Conservation (phyloP, 371 early-diverging fungal genomes). For the Mortierella sp. region DNA sequence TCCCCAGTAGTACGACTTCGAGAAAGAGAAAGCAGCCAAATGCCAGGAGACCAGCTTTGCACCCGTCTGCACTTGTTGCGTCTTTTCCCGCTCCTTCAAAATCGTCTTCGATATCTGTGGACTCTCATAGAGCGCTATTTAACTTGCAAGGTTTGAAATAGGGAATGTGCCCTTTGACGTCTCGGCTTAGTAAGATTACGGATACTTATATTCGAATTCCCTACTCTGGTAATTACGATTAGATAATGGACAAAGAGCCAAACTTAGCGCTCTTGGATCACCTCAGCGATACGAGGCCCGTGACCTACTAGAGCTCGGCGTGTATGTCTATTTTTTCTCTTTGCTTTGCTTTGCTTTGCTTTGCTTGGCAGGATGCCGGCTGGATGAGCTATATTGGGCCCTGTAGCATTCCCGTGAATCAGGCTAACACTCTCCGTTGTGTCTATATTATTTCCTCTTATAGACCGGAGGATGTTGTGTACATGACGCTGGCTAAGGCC, state of each 20-base stretch:
- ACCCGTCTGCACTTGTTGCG: neutral
- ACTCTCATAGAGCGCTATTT: constrained; percentile 7
- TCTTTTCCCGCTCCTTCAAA: neutral
- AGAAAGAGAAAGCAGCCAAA: neutral
- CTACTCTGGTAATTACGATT: too few species aligned
- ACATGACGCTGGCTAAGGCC: constrained; percentile 55
- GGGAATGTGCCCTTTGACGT: neutral
- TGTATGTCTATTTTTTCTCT: constrained; percentile 19
- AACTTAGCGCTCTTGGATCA: constrained; percentile 4
- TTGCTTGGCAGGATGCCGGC: too few species aligned
- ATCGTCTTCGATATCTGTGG: neutral
- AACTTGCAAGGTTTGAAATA: constrained; percentile 16
- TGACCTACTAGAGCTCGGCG: constrained; percentile 16
- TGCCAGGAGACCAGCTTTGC: too few species aligned
- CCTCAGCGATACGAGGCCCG: neutral
- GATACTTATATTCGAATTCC: neutral
- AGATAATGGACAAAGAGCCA: constrained; percentile 4
- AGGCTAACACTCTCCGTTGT: neutral
- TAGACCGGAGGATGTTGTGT: constrained; percentile 45
- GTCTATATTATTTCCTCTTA: neutral
- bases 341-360: neutral
- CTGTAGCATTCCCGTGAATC: neutral
- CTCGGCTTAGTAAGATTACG: neutral
- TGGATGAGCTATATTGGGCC: neutral
- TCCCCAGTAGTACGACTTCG: neutral